phyloP scores from a whole-genome alignment of 495 filamentous ascomycete species.

The Aspergillus olivimuriae region DNA sequence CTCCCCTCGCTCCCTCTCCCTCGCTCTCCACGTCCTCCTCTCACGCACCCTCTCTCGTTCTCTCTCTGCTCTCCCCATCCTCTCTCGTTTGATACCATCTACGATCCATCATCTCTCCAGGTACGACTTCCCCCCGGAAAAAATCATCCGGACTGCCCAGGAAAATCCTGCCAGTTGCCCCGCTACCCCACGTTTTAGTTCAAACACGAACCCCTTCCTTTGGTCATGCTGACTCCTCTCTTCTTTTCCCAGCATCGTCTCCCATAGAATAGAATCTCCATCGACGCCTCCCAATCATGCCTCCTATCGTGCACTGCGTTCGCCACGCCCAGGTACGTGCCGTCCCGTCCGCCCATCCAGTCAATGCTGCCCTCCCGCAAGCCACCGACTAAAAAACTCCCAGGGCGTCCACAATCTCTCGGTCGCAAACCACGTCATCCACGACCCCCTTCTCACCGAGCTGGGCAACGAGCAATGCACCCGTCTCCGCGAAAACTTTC shows the following conservation, averaged over 20 bases:
- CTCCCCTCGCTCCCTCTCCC: neutral
- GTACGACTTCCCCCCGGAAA: too few species aligned
- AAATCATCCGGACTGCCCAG: too few species aligned
- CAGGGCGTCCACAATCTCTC: constrained; percentile 75
- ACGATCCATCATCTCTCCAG: too few species aligned
- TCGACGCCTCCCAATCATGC: constrained; percentile 7
- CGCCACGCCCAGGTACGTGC: constrained; percentile 46
- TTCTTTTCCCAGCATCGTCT: neutral
- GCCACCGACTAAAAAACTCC: neutral
- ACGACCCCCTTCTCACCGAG: constrained; percentile 71
- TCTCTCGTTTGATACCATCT: too few species aligned
- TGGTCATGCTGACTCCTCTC: neutral
- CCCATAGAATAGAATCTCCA: neutral
- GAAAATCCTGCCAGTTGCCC: constrained; percentile 3
- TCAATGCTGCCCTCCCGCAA: neutral
- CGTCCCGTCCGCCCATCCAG: neutral
- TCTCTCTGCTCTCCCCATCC: too few species aligned
- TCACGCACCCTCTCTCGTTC: too few species aligned
- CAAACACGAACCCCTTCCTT: too few species aligned
- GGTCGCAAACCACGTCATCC: constrained; percentile 62
- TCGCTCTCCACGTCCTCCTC: too few species aligned
- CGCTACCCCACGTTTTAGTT: constrained; percentile 14
- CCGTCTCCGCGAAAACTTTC: constrained; percentile 55
- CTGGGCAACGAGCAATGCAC: constrained; percentile 72
- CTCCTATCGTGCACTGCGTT: constrained; percentile 45